Base-by-base conservation (phyloP, 148 eudicot species). In the Chenopodium suecicum region DNA sequence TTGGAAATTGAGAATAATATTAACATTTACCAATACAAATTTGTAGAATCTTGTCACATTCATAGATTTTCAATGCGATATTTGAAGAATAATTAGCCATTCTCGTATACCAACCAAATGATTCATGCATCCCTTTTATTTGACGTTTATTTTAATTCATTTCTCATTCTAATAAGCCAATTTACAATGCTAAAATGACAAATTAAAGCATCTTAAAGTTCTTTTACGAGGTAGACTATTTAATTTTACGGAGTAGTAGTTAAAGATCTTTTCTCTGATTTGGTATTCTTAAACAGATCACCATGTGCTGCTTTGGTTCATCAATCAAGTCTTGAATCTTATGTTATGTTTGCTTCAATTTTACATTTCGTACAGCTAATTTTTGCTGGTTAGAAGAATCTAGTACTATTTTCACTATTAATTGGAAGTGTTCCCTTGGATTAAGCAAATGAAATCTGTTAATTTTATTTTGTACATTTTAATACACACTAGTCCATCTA, bases 1-100 rank as follows among this genome's bases (percentile, higher is more conserved):
- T 77, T 50, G 47, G 29, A 67, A 1, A 25, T 66, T 48, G 44
- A 17, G 80, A 78, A 78, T 48, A 66, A 78, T 48, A 66, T 17
- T 25, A 73, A 9, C 58, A 20, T 48, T 1, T 46, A 48, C 17
- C 44, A 27, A 65, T 9, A 68, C 54, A 47, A 78, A 47, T 66
- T 48, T 50, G 70, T 27, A 67, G 80, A 67, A 78, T 50, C 46
- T 65, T 66, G 73, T 11, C 73, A 78, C 58, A 78, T 78, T 66
- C 71, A 47, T 67, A 11, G 41, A 2, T 44, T 44, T 44, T 10
- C 25, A 44, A 46, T 72, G 37, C 56, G 47, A 72, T 62, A n/a
- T 46, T 8, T 72, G 16, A 74, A 29, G 37, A 50, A 25, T 74
- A 1, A 73, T 47, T 48, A 23, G 9, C 60, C 19, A n/a, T 46